Evolutionary conservation across 1,139 yeast species (phyloP), one percentile per base, ranked within the genome.

Genomic region (Candida sojae): DNA sequence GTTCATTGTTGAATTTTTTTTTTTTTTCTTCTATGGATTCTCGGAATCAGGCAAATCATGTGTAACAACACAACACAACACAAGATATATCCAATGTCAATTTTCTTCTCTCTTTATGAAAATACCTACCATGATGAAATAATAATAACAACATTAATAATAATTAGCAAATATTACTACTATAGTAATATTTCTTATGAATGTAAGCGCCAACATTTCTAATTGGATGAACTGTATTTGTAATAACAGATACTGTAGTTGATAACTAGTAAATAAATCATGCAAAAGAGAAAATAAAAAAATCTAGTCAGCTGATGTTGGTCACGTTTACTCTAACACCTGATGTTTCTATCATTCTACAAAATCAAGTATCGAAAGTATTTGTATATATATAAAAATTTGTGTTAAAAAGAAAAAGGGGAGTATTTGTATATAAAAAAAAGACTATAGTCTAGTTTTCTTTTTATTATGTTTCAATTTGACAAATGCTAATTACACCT

Each of bases 401-500:
- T 21, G 39, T 13, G 39, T 23, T 5, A 21, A n/a, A 35, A n/a
- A n/a, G 39, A n/a, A 10, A 17, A 17, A 17, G 3, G 21, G 21
- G 3, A 17, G 21, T 17, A 17, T 17, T 17, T 17, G 21, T 17
- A 17, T 17, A 17, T 17, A 10, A 35, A 21, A 9, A 28, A 25
- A 28, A 26, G 9, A 26, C 29, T 6, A 26, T 6, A 8, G 9
- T 6, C 9, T 26, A 8, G 9, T 26, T 8, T 35, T 35, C 12
- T 17, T 33, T 35, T 35, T 35, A 35, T 35, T 35, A 11, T 23
- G 21, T 35, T 35, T 35, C 11, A 35, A 12, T 17, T 35, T 35
- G 29, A 25, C 39, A 35, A 35, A 35, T 35, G 39, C 39, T 35
- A 35, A 35, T 35, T 21, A 35, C 39, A 35, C 39, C 13, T 35